Evolutionary conservation across 257 asterid species (phyloP), one percentile per base, ranked within the genome.

Genomic region (Osmanthus fragrans): DNA sequence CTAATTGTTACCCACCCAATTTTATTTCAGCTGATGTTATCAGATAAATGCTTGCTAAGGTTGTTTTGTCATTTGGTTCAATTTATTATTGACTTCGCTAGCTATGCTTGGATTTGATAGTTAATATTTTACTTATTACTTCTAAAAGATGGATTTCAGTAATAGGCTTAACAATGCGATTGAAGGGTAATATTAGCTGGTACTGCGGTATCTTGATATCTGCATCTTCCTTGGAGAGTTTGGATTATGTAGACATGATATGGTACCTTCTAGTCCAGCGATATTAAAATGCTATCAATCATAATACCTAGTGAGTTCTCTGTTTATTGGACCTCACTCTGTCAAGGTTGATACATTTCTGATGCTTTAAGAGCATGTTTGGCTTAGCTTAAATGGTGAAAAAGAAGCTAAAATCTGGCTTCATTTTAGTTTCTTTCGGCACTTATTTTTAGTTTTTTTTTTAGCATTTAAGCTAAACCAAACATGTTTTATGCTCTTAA

Each of bases 291-390:
- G 13, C 19, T 9, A 71, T 75, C 75, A 68, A 74, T 70, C 47
- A 32, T 36, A 73, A 68, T 71, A 73, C 74, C 71, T 27, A 76
- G 77, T 72, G 71, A 25, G 78, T 65, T 54, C 30, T 69, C 21
- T 36, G 27, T 32, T 54, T 33, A 7, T 45, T 74, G 76, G 67
- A 45, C 66, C 32, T 56, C 40, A 67, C 77, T 75, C 68, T 78
- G 84, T 70, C 78, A 80, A 80, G 76, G 60, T 71, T 78, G 77
- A 72, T 64, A 27, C 74, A 67, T 72, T 56, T n/a, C 76, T 15
- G 23, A 47, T 65, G 40, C 3, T 40, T 32, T 67, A 56, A 25
- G 34, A 63, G 33, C 69, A 23, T 12, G 69, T 9, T 10, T 63
- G 10, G 18, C 69, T 25, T 25, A 25, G 36, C 21, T 63, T 63